A percentile compares a stretch with the other conserved stretches of the same genome.
These are phyloP conservation scores for Coniferiporia weirii DNA, from an alignment of 1,284 basidiomycete species.

Conservation along the genomic window DNA sequence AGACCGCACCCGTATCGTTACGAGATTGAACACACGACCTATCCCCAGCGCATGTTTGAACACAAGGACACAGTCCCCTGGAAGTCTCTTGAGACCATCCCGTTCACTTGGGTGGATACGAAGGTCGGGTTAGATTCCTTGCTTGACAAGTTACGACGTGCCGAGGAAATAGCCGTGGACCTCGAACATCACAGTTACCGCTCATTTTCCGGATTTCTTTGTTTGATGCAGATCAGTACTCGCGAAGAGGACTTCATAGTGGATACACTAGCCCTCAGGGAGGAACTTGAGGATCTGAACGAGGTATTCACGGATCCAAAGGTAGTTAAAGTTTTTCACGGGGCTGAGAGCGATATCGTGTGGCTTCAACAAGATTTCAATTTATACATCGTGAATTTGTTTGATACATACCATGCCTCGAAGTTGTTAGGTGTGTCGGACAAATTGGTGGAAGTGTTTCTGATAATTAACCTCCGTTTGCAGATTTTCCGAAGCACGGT, in stretches of 20 bases:
- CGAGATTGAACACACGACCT: conserved; percentile 69
- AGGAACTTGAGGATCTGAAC: conserved; percentile 65
- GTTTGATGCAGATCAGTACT: conserved; percentile 91
- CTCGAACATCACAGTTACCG: conserved; percentile 90
- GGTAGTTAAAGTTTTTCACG: conserved; percentile 91
- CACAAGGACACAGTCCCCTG: conserved; percentile 43
- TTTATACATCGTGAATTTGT: conserved; percentile 89
- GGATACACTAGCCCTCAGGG: conserved; percentile 76
- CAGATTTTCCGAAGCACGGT: conserved; percentile 78
- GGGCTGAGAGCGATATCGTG: conserved; percentile 89
- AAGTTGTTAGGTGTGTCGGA: conserved; percentile 63
- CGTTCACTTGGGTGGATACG: conserved; percentile 74
- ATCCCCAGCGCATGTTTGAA: conserved; percentile 68
- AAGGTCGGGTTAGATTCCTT: conserved; percentile 52
- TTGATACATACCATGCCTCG: conserved; percentile 95
- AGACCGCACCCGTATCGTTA: conserved; percentile 74
- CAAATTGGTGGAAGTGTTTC: not conserved
- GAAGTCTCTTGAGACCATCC: conserved; percentile 59
- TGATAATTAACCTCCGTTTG: conserved; percentile 3
- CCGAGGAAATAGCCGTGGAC: conserved; percentile 88
- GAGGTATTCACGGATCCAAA: conserved; percentile 81
- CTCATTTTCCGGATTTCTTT: conserved; percentile 84
- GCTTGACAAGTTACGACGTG: conserved; percentile 58
- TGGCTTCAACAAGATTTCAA: conserved; percentile 98
- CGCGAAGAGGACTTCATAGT: conserved; percentile 84